These are phyloP conservation scores for Lactifluus pinguis DNA, from an alignment of 768 basidiomycete genomes.

Conservation along the genomic window DNA sequence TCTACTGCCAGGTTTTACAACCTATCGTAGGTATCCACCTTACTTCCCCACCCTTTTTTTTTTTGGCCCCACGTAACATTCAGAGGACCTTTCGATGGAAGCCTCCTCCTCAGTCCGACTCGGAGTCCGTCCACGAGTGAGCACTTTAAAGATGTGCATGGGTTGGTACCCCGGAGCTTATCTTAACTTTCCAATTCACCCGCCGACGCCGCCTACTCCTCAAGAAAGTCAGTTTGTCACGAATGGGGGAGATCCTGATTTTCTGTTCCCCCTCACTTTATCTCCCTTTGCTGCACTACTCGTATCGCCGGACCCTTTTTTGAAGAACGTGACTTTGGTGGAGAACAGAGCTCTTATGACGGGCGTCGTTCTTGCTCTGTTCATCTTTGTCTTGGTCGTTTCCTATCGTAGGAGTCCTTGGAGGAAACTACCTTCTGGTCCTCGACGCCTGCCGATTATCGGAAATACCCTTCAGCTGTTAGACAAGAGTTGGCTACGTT, in stretches of 20 bases:
- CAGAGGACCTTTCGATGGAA: neutral
- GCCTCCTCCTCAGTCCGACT: neutral
- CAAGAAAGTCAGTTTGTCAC: neutral
- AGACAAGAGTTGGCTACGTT: neutral
- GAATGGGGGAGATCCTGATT: neutral
- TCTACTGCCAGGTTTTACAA: neutral
- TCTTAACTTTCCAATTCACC: neutral
- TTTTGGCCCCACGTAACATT: neutral
- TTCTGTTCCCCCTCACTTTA: neutral
- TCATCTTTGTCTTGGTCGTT: neutral
- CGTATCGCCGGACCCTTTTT: neutral
- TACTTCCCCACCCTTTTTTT: neutral
- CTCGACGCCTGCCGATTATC: neutral
- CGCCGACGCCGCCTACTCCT: neutral
- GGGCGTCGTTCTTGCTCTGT: neutral
- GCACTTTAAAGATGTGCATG: neutral
- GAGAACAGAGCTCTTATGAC: neutral
- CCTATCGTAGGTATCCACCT: neutral
- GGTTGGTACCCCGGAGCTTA: neutral
- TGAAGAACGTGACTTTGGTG: neutral
- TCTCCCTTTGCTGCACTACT: neutral
- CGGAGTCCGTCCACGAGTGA: neutral
- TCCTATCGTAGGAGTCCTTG: slow-evolving; percentile 3
- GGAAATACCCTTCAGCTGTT: slow-evolving; percentile 1
- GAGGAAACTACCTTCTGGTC: slow-evolving; percentile 2